These are phyloP conservation scores for Favolaschia claudopus DNA, from an alignment of 768 basidiomycete genomes.

Conservation along the genomic window DNA sequence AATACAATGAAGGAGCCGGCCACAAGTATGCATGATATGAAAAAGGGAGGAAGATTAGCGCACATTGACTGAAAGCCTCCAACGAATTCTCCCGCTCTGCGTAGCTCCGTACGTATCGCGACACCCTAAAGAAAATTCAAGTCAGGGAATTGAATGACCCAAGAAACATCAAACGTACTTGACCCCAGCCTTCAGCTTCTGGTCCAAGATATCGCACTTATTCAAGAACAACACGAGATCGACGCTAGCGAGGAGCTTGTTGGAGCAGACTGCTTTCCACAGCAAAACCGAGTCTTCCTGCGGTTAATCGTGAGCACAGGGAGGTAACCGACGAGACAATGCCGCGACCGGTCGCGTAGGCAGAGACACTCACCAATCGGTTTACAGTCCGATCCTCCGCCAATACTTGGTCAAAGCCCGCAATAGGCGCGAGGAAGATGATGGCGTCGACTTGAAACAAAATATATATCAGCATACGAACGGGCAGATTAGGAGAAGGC, in stretches of 20 bases:
- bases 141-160: neutral
- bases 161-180: conserved; percentile 40
- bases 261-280: conserved; percentile 87
- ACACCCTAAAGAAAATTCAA: conserved; percentile 44
- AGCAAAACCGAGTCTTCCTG: conserved; percentile 90
- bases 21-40: neutral
- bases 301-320: too few relatives aligned
- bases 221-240: conserved; percentile 88
- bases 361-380: conserved; percentile 52
- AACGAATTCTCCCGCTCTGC: conserved; percentile 75
- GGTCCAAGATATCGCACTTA: conserved; percentile 84
- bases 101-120: conserved; percentile 78
- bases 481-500: neutral
- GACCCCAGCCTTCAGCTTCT: conserved; percentile 70
- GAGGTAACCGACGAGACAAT: neutral
- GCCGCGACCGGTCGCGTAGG: too few relatives aligned
- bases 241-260: conserved; percentile 80
- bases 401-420: conserved; percentile 76
- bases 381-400: conserved; percentile 68
- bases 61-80: conserved; percentile 77
- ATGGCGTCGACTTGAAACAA: conserved; percentile 72
- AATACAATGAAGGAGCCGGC: conserved; percentile 1
- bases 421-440: conserved; percentile 80
- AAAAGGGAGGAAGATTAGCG: conserved; percentile 32
- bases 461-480: neutral